phyloP scores from a whole-genome alignment of 306 rosid genomes.

The Vigna reflexopilosa region DNA sequence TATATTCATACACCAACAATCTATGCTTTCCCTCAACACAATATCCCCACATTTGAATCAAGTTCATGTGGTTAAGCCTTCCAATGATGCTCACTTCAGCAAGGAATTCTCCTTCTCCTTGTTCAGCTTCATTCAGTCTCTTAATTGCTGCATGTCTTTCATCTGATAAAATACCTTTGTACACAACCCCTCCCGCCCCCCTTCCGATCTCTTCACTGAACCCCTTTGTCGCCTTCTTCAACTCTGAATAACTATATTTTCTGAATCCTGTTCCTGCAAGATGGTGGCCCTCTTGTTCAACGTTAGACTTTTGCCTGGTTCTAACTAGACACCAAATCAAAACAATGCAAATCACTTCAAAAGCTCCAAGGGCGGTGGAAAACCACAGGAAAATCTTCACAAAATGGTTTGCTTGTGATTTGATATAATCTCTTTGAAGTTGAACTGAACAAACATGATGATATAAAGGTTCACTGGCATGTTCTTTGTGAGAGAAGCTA shows the following conservation, averaged over 20 bases:
- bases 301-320: slow-evolving; percentile 34
- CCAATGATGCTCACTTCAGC: slow-evolving; percentile 49
- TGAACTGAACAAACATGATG: neutral
- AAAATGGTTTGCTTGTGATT: neutral
- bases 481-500: neutral
- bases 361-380: slow-evolving; percentile 23
- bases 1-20: slow-evolving; percentile 42
- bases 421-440: slow-evolving; percentile 31
- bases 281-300: slow-evolving; percentile 26
- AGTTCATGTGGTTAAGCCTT: slow-evolving; percentile 49
- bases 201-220: slow-evolving; percentile 62
- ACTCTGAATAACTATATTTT: slow-evolving; percentile 50
- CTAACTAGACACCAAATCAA: slow-evolving; percentile 16
- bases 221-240: slow-evolving; percentile 50
- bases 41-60: slow-evolving; percentile 53
- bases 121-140: slow-evolving; percentile 43
- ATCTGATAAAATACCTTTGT: slow-evolving; percentile 54
- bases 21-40: slow-evolving; percentile 46
- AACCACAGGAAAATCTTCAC: slow-evolving; percentile 48
- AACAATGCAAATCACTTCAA: slow-evolving; percentile 21
- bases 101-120: slow-evolving; percentile 45
- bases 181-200: slow-evolving; percentile 62
- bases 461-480: neutral
- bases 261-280: slow-evolving; percentile 42
- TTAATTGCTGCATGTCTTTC: slow-evolving; percentile 57